These are phyloP conservation scores for Rhodotorula sphaerocarpa DNA, from an alignment of 768 basidiomycete genomes.

Conservation along the genomic window DNA sequence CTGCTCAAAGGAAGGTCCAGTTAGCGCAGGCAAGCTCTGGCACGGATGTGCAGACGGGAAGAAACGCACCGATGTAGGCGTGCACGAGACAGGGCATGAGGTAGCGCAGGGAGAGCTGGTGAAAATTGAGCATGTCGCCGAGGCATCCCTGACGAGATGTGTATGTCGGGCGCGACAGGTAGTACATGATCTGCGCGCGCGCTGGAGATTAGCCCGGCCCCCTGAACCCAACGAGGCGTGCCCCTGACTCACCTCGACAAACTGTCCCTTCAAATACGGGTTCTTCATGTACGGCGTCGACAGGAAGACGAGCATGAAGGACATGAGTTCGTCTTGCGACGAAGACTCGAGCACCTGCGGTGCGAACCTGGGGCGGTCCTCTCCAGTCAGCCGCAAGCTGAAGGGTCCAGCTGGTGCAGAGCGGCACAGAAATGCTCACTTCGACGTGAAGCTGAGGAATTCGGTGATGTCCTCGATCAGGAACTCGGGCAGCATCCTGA, in stretches of 20 bases:
- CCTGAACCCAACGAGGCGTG: neutral
- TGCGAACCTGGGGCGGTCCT: slow-evolving; percentile 37
- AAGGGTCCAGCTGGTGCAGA: neutral
- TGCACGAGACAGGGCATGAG: slow-evolving; percentile 84
- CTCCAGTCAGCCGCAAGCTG: slow-evolving; percentile 1
- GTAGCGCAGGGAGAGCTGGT: slow-evolving; percentile 74
- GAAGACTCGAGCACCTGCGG: slow-evolving; percentile 74
- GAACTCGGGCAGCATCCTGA: slow-evolving; percentile 86
- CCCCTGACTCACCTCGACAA: slow-evolving; percentile 64
- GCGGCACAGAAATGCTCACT: slow-evolving; percentile 49
- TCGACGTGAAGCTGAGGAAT: slow-evolving; percentile 71
- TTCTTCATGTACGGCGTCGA: slow-evolving; percentile 99
- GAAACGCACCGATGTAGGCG: slow-evolving; percentile 76
- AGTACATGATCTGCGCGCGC: slow-evolving; percentile 58
- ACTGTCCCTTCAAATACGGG: slow-evolving; percentile 91
- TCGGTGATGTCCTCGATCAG: slow-evolving; percentile 88
- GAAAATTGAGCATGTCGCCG: slow-evolving; percentile 70
- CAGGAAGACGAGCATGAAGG: slow-evolving; percentile 82
- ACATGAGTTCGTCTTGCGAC: slow-evolving; percentile 76
- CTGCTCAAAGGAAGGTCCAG: slow-evolving; percentile 46
- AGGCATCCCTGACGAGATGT: slow-evolving; percentile 61
- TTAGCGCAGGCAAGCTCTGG: neutral
- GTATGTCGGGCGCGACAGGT: slow-evolving; percentile 58
- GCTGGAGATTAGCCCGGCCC: slow-evolving; percentile 11
- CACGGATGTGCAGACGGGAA: neutral